Evolutionary conservation across 345 rosid genomes (phyloP).

Genomic region (Gossypioides kirkii): DNA sequence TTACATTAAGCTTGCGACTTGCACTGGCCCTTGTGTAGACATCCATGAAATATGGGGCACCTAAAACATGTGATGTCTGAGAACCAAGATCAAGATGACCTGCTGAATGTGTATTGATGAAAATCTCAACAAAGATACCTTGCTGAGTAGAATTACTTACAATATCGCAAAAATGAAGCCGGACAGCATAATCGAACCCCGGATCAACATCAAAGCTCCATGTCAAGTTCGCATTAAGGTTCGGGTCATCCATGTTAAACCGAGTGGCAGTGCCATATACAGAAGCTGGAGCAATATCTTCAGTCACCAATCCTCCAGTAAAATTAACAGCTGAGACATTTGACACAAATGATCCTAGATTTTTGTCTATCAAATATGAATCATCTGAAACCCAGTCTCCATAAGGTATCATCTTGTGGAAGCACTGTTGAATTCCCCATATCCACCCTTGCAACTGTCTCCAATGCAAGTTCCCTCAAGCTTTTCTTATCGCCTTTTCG

Average conservation of each 20-base stretch:
- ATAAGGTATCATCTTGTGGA: conserved; percentile 49
- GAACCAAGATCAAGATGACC: conserved; percentile 42
- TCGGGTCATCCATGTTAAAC: conserved; percentile 41
- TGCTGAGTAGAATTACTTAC: conserved; percentile 3
- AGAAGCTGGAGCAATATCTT: conserved; percentile 46
- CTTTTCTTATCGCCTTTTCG: conserved; percentile 16
- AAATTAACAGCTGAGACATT: conserved; percentile 47
- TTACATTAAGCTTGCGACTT: conserved; percentile 32
- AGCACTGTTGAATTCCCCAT: conserved; percentile 65
- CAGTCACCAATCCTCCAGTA: conserved; percentile 28
- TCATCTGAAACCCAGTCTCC: conserved; percentile 83
- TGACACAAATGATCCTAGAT: conserved; percentile 22
- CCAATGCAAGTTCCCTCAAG: conserved; percentile 44
- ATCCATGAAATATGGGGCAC: conserved; percentile 62
- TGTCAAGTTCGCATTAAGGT: conserved; percentile 44
- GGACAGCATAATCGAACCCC: conserved; percentile 58
- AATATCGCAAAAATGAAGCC: conserved; percentile 80
- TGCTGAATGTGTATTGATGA: conserved; percentile 46
- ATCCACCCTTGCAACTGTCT: conserved; percentile 74
- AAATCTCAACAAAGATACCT: conserved; percentile 39
- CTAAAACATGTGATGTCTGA: conserved; percentile 26
- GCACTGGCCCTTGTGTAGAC: conserved; percentile 33
- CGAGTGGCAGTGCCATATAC: conserved; percentile 78
- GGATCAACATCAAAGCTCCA: conserved; percentile 64
- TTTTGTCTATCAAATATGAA: conserved; percentile 30